Evolutionary conservation across 805 yeast genomes (phyloP).

Genomic region (Suhomyces prunicola): DNA sequence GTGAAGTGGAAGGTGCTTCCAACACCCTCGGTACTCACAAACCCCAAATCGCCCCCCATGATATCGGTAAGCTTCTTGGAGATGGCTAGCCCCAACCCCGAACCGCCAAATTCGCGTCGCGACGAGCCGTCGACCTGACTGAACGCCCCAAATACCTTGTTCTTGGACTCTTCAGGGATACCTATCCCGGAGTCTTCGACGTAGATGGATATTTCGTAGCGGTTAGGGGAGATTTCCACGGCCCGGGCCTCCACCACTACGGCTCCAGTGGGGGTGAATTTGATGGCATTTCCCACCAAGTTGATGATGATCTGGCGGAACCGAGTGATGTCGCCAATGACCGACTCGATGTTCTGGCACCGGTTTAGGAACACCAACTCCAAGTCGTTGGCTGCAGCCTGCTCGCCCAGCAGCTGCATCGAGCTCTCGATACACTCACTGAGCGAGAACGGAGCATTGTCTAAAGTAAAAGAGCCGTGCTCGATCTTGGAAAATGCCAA

Average conservation of each 20-base stretch:
- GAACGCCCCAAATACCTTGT: constrained; percentile 50
- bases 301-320: constrained; percentile 51
- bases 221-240: constrained; percentile 21
- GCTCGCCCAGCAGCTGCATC: constrained; percentile 47
- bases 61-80: constrained; percentile 46
- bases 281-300: constrained; percentile 52
- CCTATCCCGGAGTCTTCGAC: constrained; percentile 56
- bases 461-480: constrained; percentile 49
- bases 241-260: constrained; percentile 37
- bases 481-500: constrained; percentile 54
- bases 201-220: constrained; percentile 37
- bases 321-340: constrained; percentile 49
- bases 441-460: constrained; percentile 42
- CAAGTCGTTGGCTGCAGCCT: constrained; percentile 41
- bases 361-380: constrained; percentile 45
- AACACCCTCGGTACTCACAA: constrained; percentile 43
- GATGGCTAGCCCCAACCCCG: constrained; percentile 50
- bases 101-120: constrained; percentile 49
- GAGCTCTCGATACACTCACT: constrained; percentile 47
- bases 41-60: constrained; percentile 47
- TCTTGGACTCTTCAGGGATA: constrained; percentile 42
- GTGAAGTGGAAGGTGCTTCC: constrained; percentile 47
- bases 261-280: constrained; percentile 45
- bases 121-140: constrained; percentile 57
- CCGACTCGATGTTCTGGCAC: constrained; percentile 35